Conservation (phyloP, 352 stramenopile genomes). For the Pythium biforme region DNA sequence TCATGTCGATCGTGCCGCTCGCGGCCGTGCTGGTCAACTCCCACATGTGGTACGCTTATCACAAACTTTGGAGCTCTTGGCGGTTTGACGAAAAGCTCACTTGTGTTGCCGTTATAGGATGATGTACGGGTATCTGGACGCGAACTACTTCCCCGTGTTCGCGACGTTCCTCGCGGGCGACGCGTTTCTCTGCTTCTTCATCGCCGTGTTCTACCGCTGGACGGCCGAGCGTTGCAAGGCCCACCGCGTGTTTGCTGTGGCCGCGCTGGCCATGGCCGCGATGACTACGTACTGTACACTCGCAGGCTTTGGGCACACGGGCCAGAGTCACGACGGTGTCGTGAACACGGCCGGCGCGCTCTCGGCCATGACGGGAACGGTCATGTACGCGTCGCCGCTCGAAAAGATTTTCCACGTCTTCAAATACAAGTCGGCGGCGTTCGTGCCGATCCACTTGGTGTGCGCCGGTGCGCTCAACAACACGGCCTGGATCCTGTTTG, state of each 20-base stretch:
- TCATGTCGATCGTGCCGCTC: constrained; percentile 54
- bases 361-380: constrained; percentile 36
- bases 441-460: constrained; percentile 52
- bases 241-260: constrained; percentile 19
- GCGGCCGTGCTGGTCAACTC: constrained; percentile 45
- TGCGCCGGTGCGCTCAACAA: constrained; percentile 45
- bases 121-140: constrained; percentile 49
- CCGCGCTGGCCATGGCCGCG: constrained; percentile 20
- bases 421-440: constrained; percentile 41
- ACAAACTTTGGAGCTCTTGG: not conserved
- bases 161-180: constrained; percentile 40
- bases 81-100: too few species aligned
- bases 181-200: constrained; percentile 38
- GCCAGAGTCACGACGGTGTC: constrained; percentile 28
- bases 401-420: constrained; percentile 48
- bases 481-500: constrained; percentile 47
- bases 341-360: constrained; percentile 38
- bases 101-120: constrained; percentile 8
- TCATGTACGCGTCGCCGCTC: constrained; percentile 53
- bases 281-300: constrained; percentile 38
- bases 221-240: constrained; percentile 35
- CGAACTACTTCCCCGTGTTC: constrained; percentile 50
- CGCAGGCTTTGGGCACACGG: constrained; percentile 28
- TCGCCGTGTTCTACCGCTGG: constrained; percentile 51
- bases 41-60: constrained; percentile 30